Conservation (phyloP, 352 stramenopile species). For the Pythium rishiriense region DNA sequence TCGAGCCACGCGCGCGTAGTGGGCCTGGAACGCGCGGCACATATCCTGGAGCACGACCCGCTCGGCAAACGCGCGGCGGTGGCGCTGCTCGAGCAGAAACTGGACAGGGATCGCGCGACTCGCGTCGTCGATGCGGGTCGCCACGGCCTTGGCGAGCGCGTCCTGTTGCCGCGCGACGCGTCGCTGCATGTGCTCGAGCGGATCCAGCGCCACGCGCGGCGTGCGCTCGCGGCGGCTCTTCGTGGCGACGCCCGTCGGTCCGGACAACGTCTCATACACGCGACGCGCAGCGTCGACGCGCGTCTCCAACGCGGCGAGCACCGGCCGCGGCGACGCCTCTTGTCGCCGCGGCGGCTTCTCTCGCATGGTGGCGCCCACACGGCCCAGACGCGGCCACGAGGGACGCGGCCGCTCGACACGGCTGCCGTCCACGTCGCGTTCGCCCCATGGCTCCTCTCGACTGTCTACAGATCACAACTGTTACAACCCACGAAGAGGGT, state of each 20-base stretch:
- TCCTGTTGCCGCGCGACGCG: constrained; percentile 9
- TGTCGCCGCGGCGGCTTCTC: not conserved
- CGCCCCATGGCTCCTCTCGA: constrained; percentile 1
- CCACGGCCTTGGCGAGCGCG: constrained; percentile 1
- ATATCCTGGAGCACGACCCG: constrained; percentile 27
- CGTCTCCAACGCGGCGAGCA: not conserved
- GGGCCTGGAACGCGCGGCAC: constrained; percentile 13
- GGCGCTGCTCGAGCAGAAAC: constrained; percentile 25
- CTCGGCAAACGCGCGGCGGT: constrained; percentile 28
- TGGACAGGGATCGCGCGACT: constrained; percentile 25
- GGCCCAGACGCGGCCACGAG: not conserved
- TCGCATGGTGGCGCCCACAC: not conserved
- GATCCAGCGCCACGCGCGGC: constrained; percentile 5
- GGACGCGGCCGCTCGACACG: not conserved
- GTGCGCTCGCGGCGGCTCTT: not conserved
- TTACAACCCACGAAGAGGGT: not conserved
- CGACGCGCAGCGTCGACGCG: constrained; percentile 9
- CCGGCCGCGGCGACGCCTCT: not conserved
- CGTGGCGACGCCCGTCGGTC: not conserved
- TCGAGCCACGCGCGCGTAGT: constrained; percentile 24
- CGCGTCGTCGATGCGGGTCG: constrained; percentile 16
- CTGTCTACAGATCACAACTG: too few species aligned
- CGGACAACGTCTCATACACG: constrained; percentile 8
- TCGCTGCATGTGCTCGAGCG: constrained; percentile 17
- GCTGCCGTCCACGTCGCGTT: not conserved